Conservation (phyloP, 2,329 filamentous ascomycete species). For the Microcyclosporella mali region DNA sequence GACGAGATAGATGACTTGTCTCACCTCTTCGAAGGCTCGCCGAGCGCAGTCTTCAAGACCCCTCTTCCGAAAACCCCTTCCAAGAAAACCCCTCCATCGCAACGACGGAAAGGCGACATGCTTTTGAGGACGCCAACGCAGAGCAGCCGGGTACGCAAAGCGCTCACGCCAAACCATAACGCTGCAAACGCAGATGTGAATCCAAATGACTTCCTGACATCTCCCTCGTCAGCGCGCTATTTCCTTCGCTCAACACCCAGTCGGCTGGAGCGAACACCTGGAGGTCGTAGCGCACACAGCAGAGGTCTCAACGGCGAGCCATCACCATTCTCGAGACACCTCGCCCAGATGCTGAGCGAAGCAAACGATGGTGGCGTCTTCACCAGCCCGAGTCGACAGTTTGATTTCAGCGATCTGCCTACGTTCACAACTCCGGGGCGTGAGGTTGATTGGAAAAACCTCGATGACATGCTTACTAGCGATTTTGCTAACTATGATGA, state of each 20-base stretch:
- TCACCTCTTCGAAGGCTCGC: slow-evolving; percentile 60
- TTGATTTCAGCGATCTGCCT: slow-evolving; percentile 31
- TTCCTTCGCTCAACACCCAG: slow-evolving; percentile 36
- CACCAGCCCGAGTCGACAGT: slow-evolving; percentile 25
- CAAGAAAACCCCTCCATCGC: slow-evolving; percentile 45
- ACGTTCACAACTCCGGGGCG: slow-evolving; percentile 27
- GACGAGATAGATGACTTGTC: slow-evolving; percentile 49
- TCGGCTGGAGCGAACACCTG: slow-evolving; percentile 31
- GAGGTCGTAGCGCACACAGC: slow-evolving; percentile 23
- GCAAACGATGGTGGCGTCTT: slow-evolving; percentile 20
- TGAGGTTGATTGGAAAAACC: slow-evolving; percentile 26
- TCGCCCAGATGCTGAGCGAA: slow-evolving; percentile 59
- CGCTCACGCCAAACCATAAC: slow-evolving; percentile 26
- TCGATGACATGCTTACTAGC: slow-evolving; percentile 26
- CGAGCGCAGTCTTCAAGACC: slow-evolving; percentile 50
- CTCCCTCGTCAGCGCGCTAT: slow-evolving; percentile 30
- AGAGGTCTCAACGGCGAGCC: slow-evolving; percentile 25
- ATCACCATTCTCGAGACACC: slow-evolving; percentile 57
- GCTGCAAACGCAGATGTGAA: slow-evolving; percentile 15
- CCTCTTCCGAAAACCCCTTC: slow-evolving; percentile 53
- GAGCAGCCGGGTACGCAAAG: slow-evolving; percentile 32
- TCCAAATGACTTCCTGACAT: slow-evolving; percentile 32
- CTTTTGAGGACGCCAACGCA: slow-evolving; percentile 43
- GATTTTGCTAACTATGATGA: slow-evolving; percentile 27
- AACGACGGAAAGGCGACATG: slow-evolving; percentile 24